phyloP scores from a whole-genome alignment of 1,284 basidiomycete genomes.

The Malassezia psittaci region DNA sequence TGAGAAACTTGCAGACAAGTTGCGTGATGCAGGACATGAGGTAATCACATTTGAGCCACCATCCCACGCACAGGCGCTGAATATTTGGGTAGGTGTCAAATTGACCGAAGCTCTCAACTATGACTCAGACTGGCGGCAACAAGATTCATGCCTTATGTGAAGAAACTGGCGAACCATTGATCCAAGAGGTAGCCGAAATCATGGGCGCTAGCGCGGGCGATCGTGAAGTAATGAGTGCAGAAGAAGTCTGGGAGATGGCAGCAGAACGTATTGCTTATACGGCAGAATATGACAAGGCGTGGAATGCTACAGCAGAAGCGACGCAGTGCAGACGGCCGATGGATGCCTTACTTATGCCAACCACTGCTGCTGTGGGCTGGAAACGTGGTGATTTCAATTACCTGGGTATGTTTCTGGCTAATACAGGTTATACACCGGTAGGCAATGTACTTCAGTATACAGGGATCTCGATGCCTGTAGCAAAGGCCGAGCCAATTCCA shows the following conservation, averaged over 20 bases:
- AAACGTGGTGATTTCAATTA: not conserved
- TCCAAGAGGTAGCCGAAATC: not conserved
- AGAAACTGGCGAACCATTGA: not conserved
- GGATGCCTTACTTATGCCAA: conserved; percentile 4
- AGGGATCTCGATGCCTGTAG: not conserved
- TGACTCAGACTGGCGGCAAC: not conserved
- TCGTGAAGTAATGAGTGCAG: not conserved
- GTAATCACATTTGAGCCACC: not conserved
- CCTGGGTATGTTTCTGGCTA: not conserved
- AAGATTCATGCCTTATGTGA: conserved; percentile 1
- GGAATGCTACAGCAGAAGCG: not conserved
- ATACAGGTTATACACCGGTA: conserved; percentile 2
- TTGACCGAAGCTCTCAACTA: not conserved
- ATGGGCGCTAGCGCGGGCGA: not conserved
- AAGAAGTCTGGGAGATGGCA: not conserved
- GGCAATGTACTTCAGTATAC: conserved; percentile 1
- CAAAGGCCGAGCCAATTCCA: not conserved
- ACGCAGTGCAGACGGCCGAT: not conserved
- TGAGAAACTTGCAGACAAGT: not conserved
- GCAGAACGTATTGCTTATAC: not conserved
- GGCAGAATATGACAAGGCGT: not conserved
- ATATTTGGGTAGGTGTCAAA: not conserved
- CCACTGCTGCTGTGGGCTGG: conserved; percentile 1
- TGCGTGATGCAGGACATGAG: not conserved
- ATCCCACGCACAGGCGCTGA: not conserved